Evolutionary conservation across 768 basidiomycete genomes (phyloP).

Genomic region (Lactifluus piperatus): DNA sequence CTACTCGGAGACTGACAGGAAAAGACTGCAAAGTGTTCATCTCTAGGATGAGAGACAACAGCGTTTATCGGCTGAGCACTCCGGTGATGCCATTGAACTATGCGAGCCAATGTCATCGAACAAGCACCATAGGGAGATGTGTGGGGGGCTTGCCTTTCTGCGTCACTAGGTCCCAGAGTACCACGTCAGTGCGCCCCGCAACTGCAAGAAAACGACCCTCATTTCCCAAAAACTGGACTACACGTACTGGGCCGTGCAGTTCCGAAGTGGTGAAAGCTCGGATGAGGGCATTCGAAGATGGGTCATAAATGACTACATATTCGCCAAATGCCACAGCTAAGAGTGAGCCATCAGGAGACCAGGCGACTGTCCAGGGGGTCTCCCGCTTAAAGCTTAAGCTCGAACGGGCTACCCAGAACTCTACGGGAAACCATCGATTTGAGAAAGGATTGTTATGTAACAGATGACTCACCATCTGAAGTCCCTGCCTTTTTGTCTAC

Average conservation of each 20-base stretch:
- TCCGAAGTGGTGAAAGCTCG: conserved; percentile 48
- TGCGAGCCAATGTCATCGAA: conserved; percentile 1
- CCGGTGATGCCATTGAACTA: conserved; percentile 55
- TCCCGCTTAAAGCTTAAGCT: conserved; percentile 61
- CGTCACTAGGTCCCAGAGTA: conserved; percentile 66
- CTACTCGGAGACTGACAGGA: conserved; percentile 26
- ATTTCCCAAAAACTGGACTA: conserved; percentile 57
- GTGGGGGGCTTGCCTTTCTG: conserved; percentile 43
- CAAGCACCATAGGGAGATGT: background rate
- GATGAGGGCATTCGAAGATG: conserved; percentile 48
- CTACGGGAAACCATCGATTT: conserved; percentile 28
- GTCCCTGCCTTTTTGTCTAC: conserved; percentile 36
- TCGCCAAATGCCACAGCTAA: conserved; percentile 63
- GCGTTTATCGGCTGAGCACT: conserved; percentile 31
- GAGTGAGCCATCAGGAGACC: conserved; percentile 83
- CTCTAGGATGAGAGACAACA: conserved; percentile 47
- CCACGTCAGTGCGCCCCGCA: conserved; percentile 38
- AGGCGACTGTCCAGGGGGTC: conserved; percentile 55
- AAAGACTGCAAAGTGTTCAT: conserved; percentile 54
- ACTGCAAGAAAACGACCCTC: conserved; percentile 65
- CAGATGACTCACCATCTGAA: conserved; percentile 40
- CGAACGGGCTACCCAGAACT: conserved; percentile 75
- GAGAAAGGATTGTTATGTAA: background rate
- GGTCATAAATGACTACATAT: conserved; percentile 68
- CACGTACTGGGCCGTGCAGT: conserved; percentile 38